Base-by-base conservation (phyloP, 495 filamentous ascomycete species). In the Neurospora sp. region DNA sequence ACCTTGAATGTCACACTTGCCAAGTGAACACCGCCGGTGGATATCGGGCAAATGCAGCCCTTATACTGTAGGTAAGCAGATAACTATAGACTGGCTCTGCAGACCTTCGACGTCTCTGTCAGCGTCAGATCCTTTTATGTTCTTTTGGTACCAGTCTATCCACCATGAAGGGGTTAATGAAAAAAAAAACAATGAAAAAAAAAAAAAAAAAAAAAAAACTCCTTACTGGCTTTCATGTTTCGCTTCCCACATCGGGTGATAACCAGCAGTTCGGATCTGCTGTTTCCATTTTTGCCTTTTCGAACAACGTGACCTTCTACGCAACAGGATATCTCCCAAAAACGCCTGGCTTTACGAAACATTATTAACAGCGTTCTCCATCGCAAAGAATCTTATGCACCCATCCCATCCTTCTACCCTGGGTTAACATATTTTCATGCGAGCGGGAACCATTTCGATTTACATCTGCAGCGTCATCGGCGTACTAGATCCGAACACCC, bases 401-500 rank as follows among this genome's bases (percentile, higher is more conserved):
- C 53, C 53, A 65, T 65, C 53, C 53, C 53, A 35, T 35, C 53
- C 53, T 65, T 37, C 14, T 65, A 31, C 53, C 27, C 22, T 31
- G 53, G 27, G 22, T 65, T 31, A 27, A 9, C 14, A 65, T 18
- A 1, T 65, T 14, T 9, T 65, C 53, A 35, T 14, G 27, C 2
- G 53, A 37, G 27, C 53, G 53, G 6, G 31, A 35, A 37, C 27
- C 53, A 65, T 35, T 35, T 35, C 27, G 53, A 35, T 65, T 65
- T 65, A 65, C 27, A 61, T 31, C 22, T 31, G 22, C 48, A 61
- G 22, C 22, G 22, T 61, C 48, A 65, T 35, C 53, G 53, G 53
- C 27, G 14, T 65, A 65, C 69, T 71, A 74, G n/a, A 71, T 27
- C 74, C 75, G 72, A 38, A 82, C 80, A 31, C 95, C 94, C 92